Evolutionary conservation across 805 yeast species (phyloP).

Genomic region (Clavispora carvajalis): DNA sequence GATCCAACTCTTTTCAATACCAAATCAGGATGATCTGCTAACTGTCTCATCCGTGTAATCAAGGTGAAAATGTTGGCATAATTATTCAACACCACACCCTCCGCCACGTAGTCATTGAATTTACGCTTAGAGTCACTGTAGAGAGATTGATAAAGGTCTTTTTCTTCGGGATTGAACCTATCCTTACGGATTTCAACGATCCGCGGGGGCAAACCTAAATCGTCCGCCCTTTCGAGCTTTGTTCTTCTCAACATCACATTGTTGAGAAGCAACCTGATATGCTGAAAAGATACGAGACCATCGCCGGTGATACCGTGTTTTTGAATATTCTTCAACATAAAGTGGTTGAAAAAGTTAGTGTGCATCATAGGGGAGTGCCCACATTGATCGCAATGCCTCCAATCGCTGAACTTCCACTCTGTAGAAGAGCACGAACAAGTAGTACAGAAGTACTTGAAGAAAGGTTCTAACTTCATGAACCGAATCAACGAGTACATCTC

Average conservation of each 20-base stretch:
- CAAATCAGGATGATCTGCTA: conserved; percentile 97
- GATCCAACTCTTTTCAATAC: conserved; percentile 67
- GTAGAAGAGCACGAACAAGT: conserved; percentile 79
- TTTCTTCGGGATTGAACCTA: conserved; percentile 89
- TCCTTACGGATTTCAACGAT: conserved; percentile 86
- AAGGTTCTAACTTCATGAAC: conserved; percentile 79
- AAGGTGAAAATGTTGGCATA: conserved; percentile 96
- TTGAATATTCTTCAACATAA: conserved; percentile 90
- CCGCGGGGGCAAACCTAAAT: conserved; percentile 94
- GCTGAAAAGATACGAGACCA: conserved; percentile 70
- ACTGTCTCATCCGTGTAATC: conserved; percentile 94
- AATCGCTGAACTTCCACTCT: conserved; percentile 81
- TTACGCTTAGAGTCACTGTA: conserved; percentile 83
- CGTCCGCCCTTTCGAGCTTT: conserved; percentile 94
- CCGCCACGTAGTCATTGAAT: conserved; percentile 88
- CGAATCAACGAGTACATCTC: conserved; percentile 91
- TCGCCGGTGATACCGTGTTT: conserved; percentile 77
- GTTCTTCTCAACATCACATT: conserved; percentile 92
- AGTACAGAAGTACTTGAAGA: conserved; percentile 87
- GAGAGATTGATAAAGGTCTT: conserved; percentile 82
- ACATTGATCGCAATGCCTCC: conserved; percentile 80
- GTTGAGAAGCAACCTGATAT: conserved; percentile 66
- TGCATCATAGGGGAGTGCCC: conserved; percentile 94
- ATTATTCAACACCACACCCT: conserved; percentile 93
- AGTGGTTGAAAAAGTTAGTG: conserved; percentile 91